phyloP scores from a whole-genome alignment of 2,329 filamentous ascomycete genomes.

The Exophiala dermatitidis region DNA sequence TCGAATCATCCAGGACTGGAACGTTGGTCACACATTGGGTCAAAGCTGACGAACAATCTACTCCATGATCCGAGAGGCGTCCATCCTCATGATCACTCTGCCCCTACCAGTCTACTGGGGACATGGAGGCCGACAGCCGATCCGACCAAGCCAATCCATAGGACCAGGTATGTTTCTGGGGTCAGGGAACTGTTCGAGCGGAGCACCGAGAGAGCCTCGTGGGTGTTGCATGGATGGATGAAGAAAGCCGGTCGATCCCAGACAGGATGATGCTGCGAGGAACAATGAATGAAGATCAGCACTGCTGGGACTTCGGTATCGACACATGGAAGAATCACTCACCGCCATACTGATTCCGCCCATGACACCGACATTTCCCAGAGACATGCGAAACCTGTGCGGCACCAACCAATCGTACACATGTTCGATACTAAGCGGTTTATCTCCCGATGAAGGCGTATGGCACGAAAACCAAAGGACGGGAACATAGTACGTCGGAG shows the following conservation, averaged over 20 bases:
- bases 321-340: constrained; percentile 32
- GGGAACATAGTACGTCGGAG: constrained; percentile 66
- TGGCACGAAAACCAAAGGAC: constrained; percentile 68
- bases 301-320: constrained; percentile 3
- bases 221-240: constrained; percentile 85
- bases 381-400: constrained; percentile 52
- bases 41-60: background rate
- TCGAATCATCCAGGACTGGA: too few species aligned
- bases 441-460: constrained; percentile 46
- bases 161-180: constrained; percentile 64
- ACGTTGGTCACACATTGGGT: too few species aligned
- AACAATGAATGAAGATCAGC: constrained; percentile 11
- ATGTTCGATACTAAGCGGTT: constrained; percentile 56
- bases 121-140: constrained; percentile 71
- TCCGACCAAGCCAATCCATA: constrained; percentile 86
- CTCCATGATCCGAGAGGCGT: background rate
- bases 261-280: constrained; percentile 68
- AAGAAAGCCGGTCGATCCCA: constrained; percentile 76
- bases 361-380: constrained; percentile 57
- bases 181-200: constrained; percentile 36
- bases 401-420: constrained; percentile 67
- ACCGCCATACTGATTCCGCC: constrained; percentile 72
- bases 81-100: constrained; percentile 12
- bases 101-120: constrained; percentile 55
- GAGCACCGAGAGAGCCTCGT: constrained; percentile 67